Percentiles rank a stretch among this genome's conserved stretches.
phyloP scores from a whole-genome alignment of 2,329 filamentous ascomycete genomes.

The Penicillium aurantiogriseum region DNA sequence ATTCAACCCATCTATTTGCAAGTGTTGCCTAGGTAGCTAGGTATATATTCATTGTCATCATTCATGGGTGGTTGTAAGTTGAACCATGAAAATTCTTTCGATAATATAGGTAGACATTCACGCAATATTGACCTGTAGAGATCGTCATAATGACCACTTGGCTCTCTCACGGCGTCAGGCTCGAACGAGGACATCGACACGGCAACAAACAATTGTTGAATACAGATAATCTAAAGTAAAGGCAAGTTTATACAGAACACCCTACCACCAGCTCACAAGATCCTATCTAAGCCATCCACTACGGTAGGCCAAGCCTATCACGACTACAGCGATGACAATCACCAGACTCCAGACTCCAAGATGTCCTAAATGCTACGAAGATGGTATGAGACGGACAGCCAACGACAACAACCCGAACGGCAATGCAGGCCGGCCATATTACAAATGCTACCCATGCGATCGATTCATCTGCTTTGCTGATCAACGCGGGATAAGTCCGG shows the following conservation, averaged over 20 bases:
- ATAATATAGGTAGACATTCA: background rate
- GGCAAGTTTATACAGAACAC: background rate
- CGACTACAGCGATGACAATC: background rate
- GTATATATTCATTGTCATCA: background rate
- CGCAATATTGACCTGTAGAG: background rate
- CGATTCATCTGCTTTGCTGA: conserved; percentile 10
- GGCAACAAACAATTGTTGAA: background rate
- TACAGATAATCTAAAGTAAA: background rate
- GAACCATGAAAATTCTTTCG: background rate
- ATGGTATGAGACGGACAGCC: background rate
- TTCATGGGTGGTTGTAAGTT: background rate
- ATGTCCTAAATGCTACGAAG: background rate
- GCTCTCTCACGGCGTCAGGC: background rate
- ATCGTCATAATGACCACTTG: background rate
- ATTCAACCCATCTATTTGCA: background rate
- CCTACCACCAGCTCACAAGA: background rate
- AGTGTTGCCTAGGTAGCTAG: background rate
- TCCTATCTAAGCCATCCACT: background rate
- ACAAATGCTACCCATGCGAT: conserved; percentile 1
- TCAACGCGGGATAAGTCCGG: conserved; percentile 2
- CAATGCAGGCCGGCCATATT: conserved; percentile 1
- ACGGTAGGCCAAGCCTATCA: background rate
- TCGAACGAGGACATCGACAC: background rate
- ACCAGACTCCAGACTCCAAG: background rate
- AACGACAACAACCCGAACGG: background rate